Evolutionary conservation across 2,329 filamentous ascomycete species (phyloP).

Genomic region (Fusarium ambrosium): DNA sequence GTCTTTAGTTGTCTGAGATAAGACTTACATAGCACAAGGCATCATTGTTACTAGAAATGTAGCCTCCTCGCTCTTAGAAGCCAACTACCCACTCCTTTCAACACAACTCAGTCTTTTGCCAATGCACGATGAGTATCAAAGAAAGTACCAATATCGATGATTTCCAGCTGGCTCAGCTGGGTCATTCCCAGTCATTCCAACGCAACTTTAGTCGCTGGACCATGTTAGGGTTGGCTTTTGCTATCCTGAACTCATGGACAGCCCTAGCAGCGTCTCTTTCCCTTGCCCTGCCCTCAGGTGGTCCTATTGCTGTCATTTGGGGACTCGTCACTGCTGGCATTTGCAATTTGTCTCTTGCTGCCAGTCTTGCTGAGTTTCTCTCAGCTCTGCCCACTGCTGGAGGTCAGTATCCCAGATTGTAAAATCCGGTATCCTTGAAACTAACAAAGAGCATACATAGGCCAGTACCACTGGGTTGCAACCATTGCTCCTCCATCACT

Average conservation of each 20-base stretch:
- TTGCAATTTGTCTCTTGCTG: constrained; percentile 64
- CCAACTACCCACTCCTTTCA: too few relatives aligned
- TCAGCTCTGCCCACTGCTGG: constrained; percentile 71
- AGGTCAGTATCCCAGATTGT: constrained; percentile 72
- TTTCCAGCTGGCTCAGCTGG: constrained; percentile 36
- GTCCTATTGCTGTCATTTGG: constrained; percentile 76
- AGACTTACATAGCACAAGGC: not conserved
- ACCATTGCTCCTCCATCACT: constrained; percentile 37
- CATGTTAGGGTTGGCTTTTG: constrained; percentile 61
- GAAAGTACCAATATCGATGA: constrained; percentile 30
- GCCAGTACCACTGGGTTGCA: constrained; percentile 81
- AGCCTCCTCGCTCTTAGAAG: not conserved
- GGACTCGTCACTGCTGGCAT: constrained; percentile 56
- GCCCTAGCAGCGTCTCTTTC: constrained; percentile 61
- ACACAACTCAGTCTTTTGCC: not conserved
- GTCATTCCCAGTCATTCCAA: constrained; percentile 38
- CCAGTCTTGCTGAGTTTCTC: constrained; percentile 77
- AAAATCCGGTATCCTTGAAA: not conserved
- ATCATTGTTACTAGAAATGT: not conserved
- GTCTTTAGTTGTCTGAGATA: not conserved
- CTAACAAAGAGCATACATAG: too few relatives aligned
- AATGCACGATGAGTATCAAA: constrained; percentile 19
- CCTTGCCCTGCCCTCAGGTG: constrained; percentile 72
- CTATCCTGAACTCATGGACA: constrained; percentile 63
- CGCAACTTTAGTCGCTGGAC: constrained; percentile 39